phyloP scores from a whole-genome alignment of 371 early-diverging fungal species.

The Rozella allomycis region DNA sequence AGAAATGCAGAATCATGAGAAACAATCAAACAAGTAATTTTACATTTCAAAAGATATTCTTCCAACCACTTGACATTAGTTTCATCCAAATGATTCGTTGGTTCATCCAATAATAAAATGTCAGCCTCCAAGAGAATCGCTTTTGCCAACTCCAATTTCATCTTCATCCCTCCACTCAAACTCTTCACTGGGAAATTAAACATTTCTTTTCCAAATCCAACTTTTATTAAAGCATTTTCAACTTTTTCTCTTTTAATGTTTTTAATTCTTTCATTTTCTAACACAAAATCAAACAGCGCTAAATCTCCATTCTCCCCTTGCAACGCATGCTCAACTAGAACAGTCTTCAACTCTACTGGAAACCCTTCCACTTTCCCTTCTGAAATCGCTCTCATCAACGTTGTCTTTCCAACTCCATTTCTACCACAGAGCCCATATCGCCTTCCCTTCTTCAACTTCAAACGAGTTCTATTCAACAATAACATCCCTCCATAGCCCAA shows the following conservation, averaged over 20 bases:
- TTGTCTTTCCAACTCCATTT: slow-evolving; percentile 73
- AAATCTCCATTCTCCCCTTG: slow-evolving; percentile 46
- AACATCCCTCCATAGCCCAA: slow-evolving; percentile 64
- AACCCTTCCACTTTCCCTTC: slow-evolving; percentile 51
- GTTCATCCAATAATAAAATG: slow-evolving; percentile 69
- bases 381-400: slow-evolving; percentile 60
- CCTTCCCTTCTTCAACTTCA: slow-evolving; percentile 48
- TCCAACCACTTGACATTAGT: slow-evolving; percentile 59
- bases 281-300: slow-evolving; percentile 29
- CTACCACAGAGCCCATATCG: slow-evolving; percentile 62
- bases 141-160: slow-evolving; percentile 61
- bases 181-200: slow-evolving; percentile 6
- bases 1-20: slow-evolving; percentile 76
- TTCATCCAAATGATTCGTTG: slow-evolving; percentile 75
- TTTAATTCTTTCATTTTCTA: slow-evolving; percentile 3
- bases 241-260: slow-evolving; percentile 4
- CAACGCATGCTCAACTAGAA: slow-evolving; percentile 50
- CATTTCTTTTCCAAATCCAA: slow-evolving; percentile 3
- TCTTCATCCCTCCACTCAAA: slow-evolving; percentile 57
- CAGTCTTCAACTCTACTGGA: slow-evolving; percentile 43
- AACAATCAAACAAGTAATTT: slow-evolving; percentile 56
- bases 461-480: slow-evolving; percentile 45
- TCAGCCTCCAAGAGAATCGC: slow-evolving; percentile 67
- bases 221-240: not conserved
- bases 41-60: slow-evolving; percentile 42